A percentile compares a stretch with the other conserved stretches of the same genome.
phyloP scores from a whole-genome alignment of 1,139 yeast genomes.

The Kodamaea sp. region DNA sequence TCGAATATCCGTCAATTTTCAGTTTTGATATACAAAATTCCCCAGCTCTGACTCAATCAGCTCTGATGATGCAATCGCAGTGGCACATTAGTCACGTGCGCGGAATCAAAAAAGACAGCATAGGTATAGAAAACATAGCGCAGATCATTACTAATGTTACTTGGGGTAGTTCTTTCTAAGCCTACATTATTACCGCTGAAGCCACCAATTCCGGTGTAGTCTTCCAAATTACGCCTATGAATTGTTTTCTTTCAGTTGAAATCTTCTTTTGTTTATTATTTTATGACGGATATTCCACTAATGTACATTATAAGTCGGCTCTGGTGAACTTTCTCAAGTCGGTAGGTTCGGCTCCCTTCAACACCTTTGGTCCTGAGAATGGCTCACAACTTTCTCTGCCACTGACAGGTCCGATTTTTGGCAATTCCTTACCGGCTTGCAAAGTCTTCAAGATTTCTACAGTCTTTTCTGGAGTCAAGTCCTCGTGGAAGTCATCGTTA shows the following conservation, averaged over 20 bases:
- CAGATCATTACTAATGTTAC: too few species aligned
- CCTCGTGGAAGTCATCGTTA: slow-evolving; percentile 84
- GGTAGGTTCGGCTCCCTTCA: slow-evolving; percentile 61
- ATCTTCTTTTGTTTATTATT: too few species aligned
- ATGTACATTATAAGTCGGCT: slow-evolving; percentile 36
- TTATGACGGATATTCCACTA: too few species aligned
- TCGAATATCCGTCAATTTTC: too few species aligned
- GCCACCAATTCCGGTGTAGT: too few species aligned
- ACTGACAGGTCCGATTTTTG: slow-evolving; percentile 66
- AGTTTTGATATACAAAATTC: slow-evolving; percentile 1
- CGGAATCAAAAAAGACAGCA: too few species aligned
- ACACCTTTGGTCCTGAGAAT: slow-evolving; percentile 65
- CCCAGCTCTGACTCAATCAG: slow-evolving; percentile 12
- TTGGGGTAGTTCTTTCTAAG: too few species aligned
- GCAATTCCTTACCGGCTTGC: slow-evolving; percentile 60
- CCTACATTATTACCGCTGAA: too few species aligned
- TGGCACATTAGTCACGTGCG: too few species aligned
- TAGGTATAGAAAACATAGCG: too few species aligned
- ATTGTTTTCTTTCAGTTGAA: too few species aligned
- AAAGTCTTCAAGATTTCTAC: slow-evolving; percentile 62
- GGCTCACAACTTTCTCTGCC: slow-evolving; percentile 81
- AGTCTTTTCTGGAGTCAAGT: slow-evolving; percentile 70
- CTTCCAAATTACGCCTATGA: too few species aligned
- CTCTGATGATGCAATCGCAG: slow-evolving; percentile 13
- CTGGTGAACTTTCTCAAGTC: slow-evolving; percentile 67